phyloP scores from a whole-genome alignment of 108 stramenopile genomes.

The Cyclotella atomus region DNA sequence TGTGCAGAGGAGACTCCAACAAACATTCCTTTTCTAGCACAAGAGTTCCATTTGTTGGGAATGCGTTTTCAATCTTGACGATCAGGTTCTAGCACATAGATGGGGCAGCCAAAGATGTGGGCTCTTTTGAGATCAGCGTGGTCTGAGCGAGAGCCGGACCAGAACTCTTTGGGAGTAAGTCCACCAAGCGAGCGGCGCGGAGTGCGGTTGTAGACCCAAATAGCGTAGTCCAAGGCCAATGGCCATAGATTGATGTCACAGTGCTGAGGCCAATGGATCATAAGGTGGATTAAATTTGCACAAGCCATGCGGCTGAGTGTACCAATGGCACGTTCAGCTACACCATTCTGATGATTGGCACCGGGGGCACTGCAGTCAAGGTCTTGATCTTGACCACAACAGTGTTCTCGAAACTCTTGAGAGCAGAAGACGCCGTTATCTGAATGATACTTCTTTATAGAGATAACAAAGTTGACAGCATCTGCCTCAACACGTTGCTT shows the following conservation, averaged over 20 bases:
- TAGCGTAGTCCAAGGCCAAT: conserved; percentile 48
- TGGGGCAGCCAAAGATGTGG: conserved; percentile 50
- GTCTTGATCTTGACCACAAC: conserved; percentile 23
- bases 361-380: conserved; percentile 52
- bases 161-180: conserved; percentile 40
- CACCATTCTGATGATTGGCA: conserved; percentile 67
- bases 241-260: conserved; percentile 44
- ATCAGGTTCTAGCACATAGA: conserved; percentile 46
- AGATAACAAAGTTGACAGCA: conserved; percentile 3
- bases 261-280: conserved; percentile 56
- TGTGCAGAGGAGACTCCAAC: conserved; percentile 44
- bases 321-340: conserved; percentile 58
- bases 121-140: conserved; percentile 5
- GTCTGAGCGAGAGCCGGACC: conserved; percentile 11
- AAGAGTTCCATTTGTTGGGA: conserved; percentile 52
- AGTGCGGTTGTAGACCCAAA: conserved; percentile 46
- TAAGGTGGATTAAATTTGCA: conserved; percentile 51
- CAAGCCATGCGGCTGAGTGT: conserved; percentile 50
- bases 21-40: conserved; percentile 43
- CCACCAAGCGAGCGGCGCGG: conserved; percentile 26
- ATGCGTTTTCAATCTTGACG: conserved; percentile 49
- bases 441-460: conserved; percentile 23
- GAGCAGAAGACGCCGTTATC: conserved; percentile 44
- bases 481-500: not conserved
- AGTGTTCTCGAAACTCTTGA: conserved; percentile 24